These are phyloP conservation scores for Collybiopsis confluens DNA, from an alignment of 768 basidiomycete species.

Conservation along the genomic window DNA sequence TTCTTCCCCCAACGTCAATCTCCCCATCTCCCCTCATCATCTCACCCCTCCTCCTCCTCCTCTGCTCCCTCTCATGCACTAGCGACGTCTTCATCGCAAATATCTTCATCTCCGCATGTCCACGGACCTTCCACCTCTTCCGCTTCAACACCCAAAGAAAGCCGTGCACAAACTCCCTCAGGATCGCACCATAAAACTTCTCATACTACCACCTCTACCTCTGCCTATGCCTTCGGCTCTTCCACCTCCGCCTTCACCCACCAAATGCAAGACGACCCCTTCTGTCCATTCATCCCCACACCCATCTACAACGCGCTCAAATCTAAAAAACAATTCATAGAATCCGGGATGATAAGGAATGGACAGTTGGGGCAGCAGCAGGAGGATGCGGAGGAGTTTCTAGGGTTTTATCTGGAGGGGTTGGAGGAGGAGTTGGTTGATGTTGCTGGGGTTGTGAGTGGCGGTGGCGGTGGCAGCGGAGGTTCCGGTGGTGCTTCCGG, in stretches of 20 bases:
- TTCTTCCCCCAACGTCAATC: too few relatives aligned
- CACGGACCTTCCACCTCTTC: too few relatives aligned
- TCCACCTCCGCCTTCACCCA: slow-evolving; percentile 12
- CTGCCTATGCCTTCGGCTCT: neutral
- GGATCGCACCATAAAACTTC: too few relatives aligned
- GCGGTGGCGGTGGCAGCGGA: neutral
- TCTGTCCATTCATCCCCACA: slow-evolving; percentile 75
- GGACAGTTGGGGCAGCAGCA: too few relatives aligned
- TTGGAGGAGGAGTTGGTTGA: slow-evolving; percentile 86
- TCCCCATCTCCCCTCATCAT: too few relatives aligned
- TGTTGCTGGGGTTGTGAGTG: slow-evolving; percentile 53
- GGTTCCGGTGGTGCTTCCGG: neutral
- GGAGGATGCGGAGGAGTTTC: slow-evolving; percentile 97
- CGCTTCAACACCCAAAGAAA: too few relatives aligned
- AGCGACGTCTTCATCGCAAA: too few relatives aligned
- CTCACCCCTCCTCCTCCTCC: too few relatives aligned
- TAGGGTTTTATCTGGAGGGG: slow-evolving; percentile 95
- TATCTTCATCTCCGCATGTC: too few relatives aligned
- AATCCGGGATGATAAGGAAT: slow-evolving; percentile 93
- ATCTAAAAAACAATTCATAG: slow-evolving; percentile 88
- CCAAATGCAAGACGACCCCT: slow-evolving; percentile 38
- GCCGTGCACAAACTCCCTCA: too few relatives aligned
- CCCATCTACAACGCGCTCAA: slow-evolving; percentile 91
- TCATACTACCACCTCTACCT: too few relatives aligned
- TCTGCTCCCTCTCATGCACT: too few relatives aligned